Conservation (phyloP, 2,329 filamentous ascomycete species). For the Cryphonectria japonica region DNA sequence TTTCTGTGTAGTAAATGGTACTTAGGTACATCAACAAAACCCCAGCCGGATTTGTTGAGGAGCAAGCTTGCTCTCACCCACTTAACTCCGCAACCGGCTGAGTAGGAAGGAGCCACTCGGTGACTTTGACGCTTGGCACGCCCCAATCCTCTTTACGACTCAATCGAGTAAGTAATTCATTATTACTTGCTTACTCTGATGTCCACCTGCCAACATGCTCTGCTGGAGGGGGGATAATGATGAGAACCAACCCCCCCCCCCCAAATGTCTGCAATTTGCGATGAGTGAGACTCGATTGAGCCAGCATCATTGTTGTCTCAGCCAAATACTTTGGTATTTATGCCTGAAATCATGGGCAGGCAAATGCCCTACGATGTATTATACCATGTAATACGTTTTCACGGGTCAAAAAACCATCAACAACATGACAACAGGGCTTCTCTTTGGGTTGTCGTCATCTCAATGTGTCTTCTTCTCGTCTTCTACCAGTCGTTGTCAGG, state of each 20-base stretch:
- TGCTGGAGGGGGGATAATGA: too few species aligned
- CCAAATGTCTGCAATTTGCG: background rate
- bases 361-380: background rate
- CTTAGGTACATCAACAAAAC: constrained; percentile 14
- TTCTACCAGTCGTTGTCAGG: background rate
- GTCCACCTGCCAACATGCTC: too few species aligned
- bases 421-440: background rate
- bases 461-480: background rate
- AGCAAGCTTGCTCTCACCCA: constrained; percentile 34
- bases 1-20: background rate
- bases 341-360: background rate
- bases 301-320: background rate
- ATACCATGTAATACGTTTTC: background rate
- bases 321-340: background rate
- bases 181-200: too few species aligned
- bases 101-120: background rate
- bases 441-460: background rate
- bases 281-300: background rate
- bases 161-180: too few species aligned
- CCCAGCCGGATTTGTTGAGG: constrained; percentile 25
- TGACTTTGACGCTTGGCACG: background rate
- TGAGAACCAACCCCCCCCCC: too few species aligned
- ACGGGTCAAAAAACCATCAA: too few species aligned
- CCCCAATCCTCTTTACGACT: background rate
- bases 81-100: constrained; percentile 1